phyloP scores from a whole-genome alignment of 1,139 yeast genomes.

The Debaryomyces fabryi region DNA sequence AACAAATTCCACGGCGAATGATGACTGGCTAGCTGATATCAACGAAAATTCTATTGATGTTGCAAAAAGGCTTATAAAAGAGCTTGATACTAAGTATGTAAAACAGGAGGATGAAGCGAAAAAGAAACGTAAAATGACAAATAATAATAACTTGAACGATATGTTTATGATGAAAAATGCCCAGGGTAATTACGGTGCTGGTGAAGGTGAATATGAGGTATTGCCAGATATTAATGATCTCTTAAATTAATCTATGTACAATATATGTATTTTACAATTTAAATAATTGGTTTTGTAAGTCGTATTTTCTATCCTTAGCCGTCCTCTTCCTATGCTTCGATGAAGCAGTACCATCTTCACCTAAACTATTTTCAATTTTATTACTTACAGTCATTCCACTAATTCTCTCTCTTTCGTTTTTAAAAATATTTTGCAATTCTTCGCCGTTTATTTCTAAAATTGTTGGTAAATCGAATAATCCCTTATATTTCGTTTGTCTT shows the following conservation, averaged over 20 bases:
- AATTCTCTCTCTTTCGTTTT: conserved; percentile 37
- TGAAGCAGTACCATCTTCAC: conserved; percentile 43
- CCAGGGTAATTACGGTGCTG: conserved; percentile 30
- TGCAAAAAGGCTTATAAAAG: conserved; percentile 23
- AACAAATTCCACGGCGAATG: conserved; percentile 17
- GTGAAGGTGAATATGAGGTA: conserved; percentile 33
- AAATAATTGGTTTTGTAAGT: conserved; percentile 42
- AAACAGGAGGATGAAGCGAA: conserved; percentile 19
- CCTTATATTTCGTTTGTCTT: conserved; percentile 32
- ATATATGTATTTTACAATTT: conserved; percentile 26
- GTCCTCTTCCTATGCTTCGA: conserved; percentile 43
- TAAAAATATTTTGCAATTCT: conserved; percentile 27
- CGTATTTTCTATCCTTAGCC: conserved; percentile 50
- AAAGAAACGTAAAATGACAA: conserved; percentile 18
- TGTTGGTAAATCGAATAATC: conserved; percentile 42
- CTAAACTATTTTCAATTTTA: conserved; percentile 37
- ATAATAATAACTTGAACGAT: conserved; percentile 1
- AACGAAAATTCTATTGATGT: conserved; percentile 16
- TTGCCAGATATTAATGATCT: conserved; percentile 39
- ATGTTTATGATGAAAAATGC: conserved; percentile 10
- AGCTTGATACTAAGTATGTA: conserved; percentile 23
- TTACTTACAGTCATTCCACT: conserved; percentile 30
- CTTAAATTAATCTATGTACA: conserved; percentile 13
- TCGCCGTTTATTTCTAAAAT: conserved; percentile 32
- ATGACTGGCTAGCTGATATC: conserved; percentile 22